Conservation (phyloP, 371 early-diverging fungal genomes). For the Sporodiniella umbellata region DNA sequence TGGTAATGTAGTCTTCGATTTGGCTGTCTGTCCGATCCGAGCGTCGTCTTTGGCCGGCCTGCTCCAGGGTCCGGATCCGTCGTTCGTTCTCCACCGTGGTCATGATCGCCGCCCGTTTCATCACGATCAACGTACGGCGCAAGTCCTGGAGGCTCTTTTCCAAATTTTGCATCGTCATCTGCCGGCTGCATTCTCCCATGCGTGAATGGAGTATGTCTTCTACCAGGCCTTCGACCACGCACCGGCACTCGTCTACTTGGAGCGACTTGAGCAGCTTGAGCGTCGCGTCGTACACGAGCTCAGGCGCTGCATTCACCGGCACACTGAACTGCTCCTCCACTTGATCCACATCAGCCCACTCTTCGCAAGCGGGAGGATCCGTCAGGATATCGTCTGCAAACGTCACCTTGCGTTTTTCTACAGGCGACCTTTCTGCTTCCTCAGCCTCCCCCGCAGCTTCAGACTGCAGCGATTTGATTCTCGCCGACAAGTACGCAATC, state of each 20-base stretch:
- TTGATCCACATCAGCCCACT: constrained; percentile 49
- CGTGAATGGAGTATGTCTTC: constrained; percentile 76
- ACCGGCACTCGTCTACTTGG: constrained; percentile 65
- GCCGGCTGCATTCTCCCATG: constrained; percentile 59
- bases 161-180: constrained; percentile 56
- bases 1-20: constrained; percentile 46
- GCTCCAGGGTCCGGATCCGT: constrained; percentile 66
- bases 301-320: constrained; percentile 54
- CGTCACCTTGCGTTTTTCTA: constrained; percentile 30
- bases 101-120: constrained; percentile 78
- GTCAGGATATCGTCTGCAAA: constrained; percentile 48
- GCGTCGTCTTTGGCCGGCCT: constrained; percentile 13
- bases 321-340: constrained; percentile 58
- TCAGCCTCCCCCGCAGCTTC: constrained; percentile 61
- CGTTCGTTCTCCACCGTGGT: constrained; percentile 80
- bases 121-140: constrained; percentile 70
- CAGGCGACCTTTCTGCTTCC: constrained; percentile 1
- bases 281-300: constrained; percentile 60
- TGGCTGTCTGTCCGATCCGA: constrained; percentile 25
- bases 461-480: constrained; percentile 67
- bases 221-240: constrained; percentile 68
- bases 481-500: constrained; percentile 69
- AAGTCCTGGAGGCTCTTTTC: constrained; percentile 75
- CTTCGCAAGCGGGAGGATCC: constrained; percentile 31
- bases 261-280: constrained; percentile 66